Base-by-base conservation (phyloP, 1,139 yeast genomes). In the Meyerozyma smithsonii region DNA sequence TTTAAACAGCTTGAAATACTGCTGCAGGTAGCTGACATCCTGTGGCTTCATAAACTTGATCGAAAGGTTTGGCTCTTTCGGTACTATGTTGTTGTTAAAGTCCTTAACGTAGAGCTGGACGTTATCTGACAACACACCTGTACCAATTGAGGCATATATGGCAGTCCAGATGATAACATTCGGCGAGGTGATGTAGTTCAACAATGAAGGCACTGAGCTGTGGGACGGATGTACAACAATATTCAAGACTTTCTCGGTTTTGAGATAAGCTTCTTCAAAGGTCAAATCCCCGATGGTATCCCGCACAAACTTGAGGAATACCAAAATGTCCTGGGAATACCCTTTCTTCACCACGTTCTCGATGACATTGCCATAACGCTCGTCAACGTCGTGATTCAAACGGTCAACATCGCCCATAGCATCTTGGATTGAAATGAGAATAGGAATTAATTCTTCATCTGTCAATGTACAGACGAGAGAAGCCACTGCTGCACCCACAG, bases 401-500 rank as follows among this genome's bases (percentile, higher is more conserved):
- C 60, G 49, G 47, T 72, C 77, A 18, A 72, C 66, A 40, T 67
- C 70, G 49, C 65, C 77, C 76, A 74, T 76, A 41, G 66, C 78
- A 57, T 66, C 74, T 50, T 69, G 72, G 51, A 71, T 71, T 51
- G 67, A 56, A 2, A 62, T 55, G 49, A 75, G 72, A 37, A 67
- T 72, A 26, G 69, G 78, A n/a, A 66, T 64, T 35, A 78, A 66
- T 46, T 83, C 84, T 19, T 72, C 66, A 46, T 81, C 79, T 3
- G 70, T 64, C 41, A 84, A 65, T 6, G 88, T 77, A 52, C 97
- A 87, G 1, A 85, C 87, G 36, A 88, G 64, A 0, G 95, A 81
- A 0, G 96, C 97, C 18, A 89, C 92, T 1, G 92, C 84, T 0
- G 97, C 95, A 2, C 97, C 97, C 42, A 88, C 88, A 0, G 96